A percentile compares a stretch with the other conserved stretches of the same genome.
These are phyloP conservation scores for Zasmidium citrigriseum DNA, from an alignment of 2,329 filamentous ascomycete species.

Conservation along the genomic window DNA sequence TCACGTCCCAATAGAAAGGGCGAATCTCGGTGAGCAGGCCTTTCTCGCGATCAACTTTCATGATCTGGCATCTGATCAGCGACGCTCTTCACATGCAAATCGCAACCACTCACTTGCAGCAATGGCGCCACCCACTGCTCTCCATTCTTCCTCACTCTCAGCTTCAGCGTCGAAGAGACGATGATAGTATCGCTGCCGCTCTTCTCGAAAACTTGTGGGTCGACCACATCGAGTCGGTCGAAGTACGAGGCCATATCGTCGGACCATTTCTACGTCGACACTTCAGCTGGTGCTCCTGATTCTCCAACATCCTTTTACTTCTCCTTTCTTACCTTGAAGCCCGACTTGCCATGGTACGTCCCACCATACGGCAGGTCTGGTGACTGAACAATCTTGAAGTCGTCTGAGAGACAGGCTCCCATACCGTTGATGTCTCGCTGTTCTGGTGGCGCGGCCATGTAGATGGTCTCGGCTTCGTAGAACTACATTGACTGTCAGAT, in stretches of 20 bases:
- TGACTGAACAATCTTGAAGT: conserved; percentile 34
- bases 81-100: neutral
- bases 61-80: conserved; percentile 26
- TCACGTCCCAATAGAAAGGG: conserved; percentile 42
- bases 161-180: conserved; percentile 29
- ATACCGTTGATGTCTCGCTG: conserved; percentile 37
- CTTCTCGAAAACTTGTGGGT: conserved; percentile 36
- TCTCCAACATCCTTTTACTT: neutral
- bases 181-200: conserved; percentile 31
- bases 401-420: conserved; percentile 28
- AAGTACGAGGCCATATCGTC: conserved; percentile 33
- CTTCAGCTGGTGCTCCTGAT: neutral
- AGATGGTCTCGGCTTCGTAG: conserved; percentile 39
- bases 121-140: conserved; percentile 34
- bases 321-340: conserved; percentile 18
- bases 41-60: conserved; percentile 37
- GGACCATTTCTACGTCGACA: conserved; percentile 29
- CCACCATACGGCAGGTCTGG: conserved; percentile 39
- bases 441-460: conserved; percentile 35
- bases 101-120: neutral
- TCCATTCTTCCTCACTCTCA: conserved; percentile 36
- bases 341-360: conserved; percentile 32
- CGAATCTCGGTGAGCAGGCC: conserved; percentile 34
- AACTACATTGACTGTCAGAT: too few relatives aligned
- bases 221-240: conserved; percentile 33